Conservation (phyloP, 2,329 filamentous ascomycete genomes). For the Diaporthe caulivora region DNA sequence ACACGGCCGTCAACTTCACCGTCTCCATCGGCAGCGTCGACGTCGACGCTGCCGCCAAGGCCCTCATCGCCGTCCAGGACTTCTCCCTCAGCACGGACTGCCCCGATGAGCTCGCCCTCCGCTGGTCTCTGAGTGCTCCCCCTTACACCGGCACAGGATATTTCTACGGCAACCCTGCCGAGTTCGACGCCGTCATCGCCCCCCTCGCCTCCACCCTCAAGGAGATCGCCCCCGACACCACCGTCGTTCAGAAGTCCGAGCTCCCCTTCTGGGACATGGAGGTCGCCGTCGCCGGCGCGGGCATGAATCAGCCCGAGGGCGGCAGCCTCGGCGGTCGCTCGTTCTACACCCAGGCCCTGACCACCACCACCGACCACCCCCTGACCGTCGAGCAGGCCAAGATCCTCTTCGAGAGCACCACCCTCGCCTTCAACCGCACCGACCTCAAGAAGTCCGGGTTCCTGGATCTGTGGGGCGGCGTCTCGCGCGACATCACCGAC, state of each 20-base stretch:
- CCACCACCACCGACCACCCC: conserved; percentile 14
- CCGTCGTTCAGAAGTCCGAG: neutral
- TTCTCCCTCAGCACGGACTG: neutral
- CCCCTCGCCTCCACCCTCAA: neutral
- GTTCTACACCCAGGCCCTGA: conserved; percentile 22
- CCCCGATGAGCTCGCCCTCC: conserved; percentile 10
- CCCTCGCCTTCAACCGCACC: conserved; percentile 17
- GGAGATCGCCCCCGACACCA: neutral
- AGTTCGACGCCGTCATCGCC: neutral
- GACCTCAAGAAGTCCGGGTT: conserved; percentile 8
- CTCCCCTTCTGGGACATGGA: conserved; percentile 21
- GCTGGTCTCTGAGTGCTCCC: conserved; percentile 11
- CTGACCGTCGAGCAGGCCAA: conserved; percentile 11
- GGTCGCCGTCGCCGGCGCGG: conserved; percentile 15
- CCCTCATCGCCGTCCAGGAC: conserved; percentile 9
- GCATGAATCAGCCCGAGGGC: conserved; percentile 18
- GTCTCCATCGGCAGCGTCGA: conserved; percentile 12
- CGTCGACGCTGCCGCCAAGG: conserved; percentile 2
- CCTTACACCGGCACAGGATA: conserved; percentile 15
- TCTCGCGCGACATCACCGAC: conserved; percentile 16
- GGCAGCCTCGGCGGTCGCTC: conserved; percentile 12
- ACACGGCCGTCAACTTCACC: conserved; percentile 5
- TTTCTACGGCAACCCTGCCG: conserved; percentile 13
- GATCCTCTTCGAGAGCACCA: conserved; percentile 10
- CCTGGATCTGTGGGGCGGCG: conserved; percentile 15